A percentile compares a stretch with the other conserved stretches of the same genome.
phyloP scores from a whole-genome alignment of 2,329 filamentous ascomycete genomes.

The Penicillium sp. region DNA sequence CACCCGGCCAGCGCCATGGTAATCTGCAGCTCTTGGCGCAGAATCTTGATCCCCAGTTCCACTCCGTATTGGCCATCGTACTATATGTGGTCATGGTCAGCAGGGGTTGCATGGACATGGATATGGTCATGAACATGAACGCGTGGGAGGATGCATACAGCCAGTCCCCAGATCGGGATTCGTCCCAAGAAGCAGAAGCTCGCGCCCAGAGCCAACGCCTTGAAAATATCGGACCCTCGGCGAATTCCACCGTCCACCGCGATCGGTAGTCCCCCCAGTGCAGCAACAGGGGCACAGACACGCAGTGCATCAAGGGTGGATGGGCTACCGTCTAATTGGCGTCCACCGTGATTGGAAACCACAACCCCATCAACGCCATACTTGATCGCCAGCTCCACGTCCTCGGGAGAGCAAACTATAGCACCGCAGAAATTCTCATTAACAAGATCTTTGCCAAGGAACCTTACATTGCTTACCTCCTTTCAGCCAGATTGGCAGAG shows the following conservation, averaged over 20 bases:
- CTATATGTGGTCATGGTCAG: slow-evolving; percentile 21
- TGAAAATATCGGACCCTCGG: slow-evolving; percentile 43
- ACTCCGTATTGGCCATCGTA: slow-evolving; percentile 41
- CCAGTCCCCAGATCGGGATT: slow-evolving; percentile 36
- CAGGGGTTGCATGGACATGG: not conserved
- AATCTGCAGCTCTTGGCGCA: slow-evolving; percentile 36
- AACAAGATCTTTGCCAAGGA: not conserved
- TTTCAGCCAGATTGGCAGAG: slow-evolving; percentile 48
- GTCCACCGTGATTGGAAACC: slow-evolving; percentile 45
- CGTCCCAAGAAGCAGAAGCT: slow-evolving; percentile 37
- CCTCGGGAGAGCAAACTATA: slow-evolving; percentile 39
- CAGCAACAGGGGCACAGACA: slow-evolving; percentile 31
- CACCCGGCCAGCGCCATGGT: slow-evolving; percentile 40
- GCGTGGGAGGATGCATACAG: not conserved
- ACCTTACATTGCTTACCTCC: slow-evolving; percentile 30
- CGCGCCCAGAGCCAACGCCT: slow-evolving; percentile 41
- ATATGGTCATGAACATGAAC: not conserved
- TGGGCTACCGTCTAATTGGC: slow-evolving; percentile 44
- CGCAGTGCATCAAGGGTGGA: slow-evolving; percentile 43
- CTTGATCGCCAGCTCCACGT: slow-evolving; percentile 40
- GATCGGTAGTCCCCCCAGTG: slow-evolving; percentile 36
- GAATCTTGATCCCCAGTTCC: slow-evolving; percentile 37
- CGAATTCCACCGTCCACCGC: slow-evolving; percentile 42
- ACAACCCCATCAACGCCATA: slow-evolving; percentile 42
- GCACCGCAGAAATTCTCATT: not conserved